These are phyloP conservation scores for Penicillium atrosanguineum DNA, from an alignment of 495 filamentous ascomycete genomes.

Conservation along the genomic window DNA sequence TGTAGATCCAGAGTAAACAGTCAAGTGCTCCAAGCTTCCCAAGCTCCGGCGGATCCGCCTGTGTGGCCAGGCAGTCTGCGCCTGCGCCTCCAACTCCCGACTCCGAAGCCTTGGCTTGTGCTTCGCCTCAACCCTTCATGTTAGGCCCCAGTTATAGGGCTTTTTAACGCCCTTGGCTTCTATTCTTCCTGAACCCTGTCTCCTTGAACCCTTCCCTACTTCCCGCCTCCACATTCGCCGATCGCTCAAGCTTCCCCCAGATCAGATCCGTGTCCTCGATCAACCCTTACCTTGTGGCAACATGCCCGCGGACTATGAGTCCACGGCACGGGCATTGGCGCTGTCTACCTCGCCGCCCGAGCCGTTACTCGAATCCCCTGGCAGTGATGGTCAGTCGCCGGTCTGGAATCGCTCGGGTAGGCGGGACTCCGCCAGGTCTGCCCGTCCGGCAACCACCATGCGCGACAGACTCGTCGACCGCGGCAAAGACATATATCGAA, in stretches of 20 bases:
- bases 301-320: slow-evolving; percentile 59
- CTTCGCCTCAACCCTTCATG: slow-evolving; percentile 12
- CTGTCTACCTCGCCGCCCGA: slow-evolving; percentile 54
- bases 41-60: slow-evolving; percentile 11
- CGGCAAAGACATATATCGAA: slow-evolving; percentile 26
- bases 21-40: not conserved
- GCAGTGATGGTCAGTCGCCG: slow-evolving; percentile 36
- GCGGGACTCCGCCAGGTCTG: slow-evolving; percentile 34
- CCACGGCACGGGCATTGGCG: slow-evolving; percentile 64
- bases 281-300: slow-evolving; percentile 10
- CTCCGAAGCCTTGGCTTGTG: not conserved
- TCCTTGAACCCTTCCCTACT: not conserved
- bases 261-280: slow-evolving; percentile 2
- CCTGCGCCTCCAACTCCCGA: not conserved
- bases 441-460: slow-evolving; percentile 26
- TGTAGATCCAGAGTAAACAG: slow-evolving; percentile 4
- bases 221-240: slow-evolving; percentile 4
- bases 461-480: slow-evolving; percentile 47
- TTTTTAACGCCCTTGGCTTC: slow-evolving; percentile 9
- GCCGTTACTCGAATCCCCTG: slow-evolving; percentile 25
- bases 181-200: not conserved
- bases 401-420: slow-evolving; percentile 40
- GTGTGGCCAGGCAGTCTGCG: not conserved
- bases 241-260: slow-evolving; percentile 7
- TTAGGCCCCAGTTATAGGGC: slow-evolving; percentile 4